Conservation (phyloP, 495 filamentous ascomycete species). For the Xylaria flabelliformis region DNA sequence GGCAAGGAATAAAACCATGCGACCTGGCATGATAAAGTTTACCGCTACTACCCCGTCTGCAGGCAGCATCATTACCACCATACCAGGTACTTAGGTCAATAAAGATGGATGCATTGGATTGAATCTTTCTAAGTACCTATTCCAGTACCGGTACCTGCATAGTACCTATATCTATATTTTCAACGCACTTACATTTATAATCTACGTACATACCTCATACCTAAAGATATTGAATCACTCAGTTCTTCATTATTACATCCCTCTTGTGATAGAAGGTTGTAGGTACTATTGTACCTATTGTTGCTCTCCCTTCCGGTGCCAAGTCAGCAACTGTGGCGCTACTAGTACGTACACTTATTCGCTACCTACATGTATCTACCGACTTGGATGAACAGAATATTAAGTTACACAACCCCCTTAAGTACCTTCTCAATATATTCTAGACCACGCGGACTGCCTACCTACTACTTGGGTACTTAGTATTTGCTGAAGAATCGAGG, state of each 20-base stretch:
- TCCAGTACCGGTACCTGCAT: not conserved
- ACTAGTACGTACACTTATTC: not conserved
- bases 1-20: not conserved
- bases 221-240: not conserved
- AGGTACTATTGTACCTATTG: no score
- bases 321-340: constrained; percentile 12
- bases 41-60: not conserved
- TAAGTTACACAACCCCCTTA: not conserved
- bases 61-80: not conserved
- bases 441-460: not conserved
- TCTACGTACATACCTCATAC: not conserved
- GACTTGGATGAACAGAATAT: not conserved
- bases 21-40: not conserved
- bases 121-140: not conserved
- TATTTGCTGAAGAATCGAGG: not conserved
- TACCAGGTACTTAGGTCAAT: no score
- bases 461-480: no score
- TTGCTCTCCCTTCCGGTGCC: not conserved
- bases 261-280: no score
- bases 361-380: not conserved
- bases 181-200: not conserved
- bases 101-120: not conserved
- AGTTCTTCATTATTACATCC: no score
- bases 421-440: not conserved
- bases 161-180: not conserved